Evolutionary conservation across 208 protist species (phyloP), one percentile per base, ranked within the genome.

Genomic region (Crithidia expoeki): DNA sequence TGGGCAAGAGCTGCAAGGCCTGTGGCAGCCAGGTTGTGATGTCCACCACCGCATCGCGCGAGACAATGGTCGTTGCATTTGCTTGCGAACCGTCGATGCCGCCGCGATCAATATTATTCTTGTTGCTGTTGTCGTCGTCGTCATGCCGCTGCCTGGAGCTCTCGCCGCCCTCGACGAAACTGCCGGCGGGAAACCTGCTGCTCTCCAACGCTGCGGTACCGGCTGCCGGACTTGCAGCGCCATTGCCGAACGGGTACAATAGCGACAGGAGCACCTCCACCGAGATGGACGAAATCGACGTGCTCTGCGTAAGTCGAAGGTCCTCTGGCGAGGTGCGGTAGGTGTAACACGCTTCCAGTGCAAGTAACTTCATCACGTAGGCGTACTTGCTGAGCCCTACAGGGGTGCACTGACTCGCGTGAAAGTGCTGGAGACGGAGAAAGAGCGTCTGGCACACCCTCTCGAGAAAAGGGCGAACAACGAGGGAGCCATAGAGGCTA

Each of bases 381-480:
- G 87, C 85, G 81, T 96, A 93, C 75, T 96, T 96, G 76, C 81
- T 94, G 42, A 94, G 79, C 44, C 86, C 65, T 17, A 90, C 60
- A 4, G 84, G 83, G 11, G 68, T 67, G 68, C 79, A 86, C 17
- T 66, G 60, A 61, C 80, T 71, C 16, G 88, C 80, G 49, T 57
- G 71, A 44, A 90, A 79, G 44, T 73, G 66, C 68, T 88, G 83
- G 44, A 94, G 72, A 33, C 72, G 67, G n/a, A 88, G 70, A 69
- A 94, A 94, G 38, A 96, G 77, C 32, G 67, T 58, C 70, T 86
- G 83, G 62, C 83, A 86, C 19, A 83, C 80, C 11, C 62, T 46
- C 55, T 83, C 82, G 53, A 94, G 77, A 17, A 89, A 68, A 0
- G 63, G 68, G 1, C 89, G 85, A 21, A 96, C 63, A 16, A 78